Conservation (phyloP, 768 basidiomycete species). For the Kwoniella mangroviensis region DNA sequence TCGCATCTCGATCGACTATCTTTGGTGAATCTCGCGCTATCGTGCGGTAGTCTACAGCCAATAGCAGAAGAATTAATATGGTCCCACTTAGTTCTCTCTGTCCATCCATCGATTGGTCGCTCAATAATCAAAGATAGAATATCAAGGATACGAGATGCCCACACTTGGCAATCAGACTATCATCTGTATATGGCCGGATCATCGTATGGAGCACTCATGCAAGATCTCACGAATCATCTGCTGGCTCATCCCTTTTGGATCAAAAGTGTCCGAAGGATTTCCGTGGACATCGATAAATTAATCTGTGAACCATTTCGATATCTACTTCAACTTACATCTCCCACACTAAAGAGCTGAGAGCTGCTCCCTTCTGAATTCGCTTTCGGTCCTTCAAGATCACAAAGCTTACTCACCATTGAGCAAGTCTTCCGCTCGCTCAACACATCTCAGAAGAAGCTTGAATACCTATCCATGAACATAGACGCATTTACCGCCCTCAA, state of each 20-base stretch:
- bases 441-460: background rate
- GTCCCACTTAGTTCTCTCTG: slow-evolving; percentile 6
- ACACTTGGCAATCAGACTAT: background rate
- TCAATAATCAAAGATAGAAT: background rate
- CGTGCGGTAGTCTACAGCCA: background rate
- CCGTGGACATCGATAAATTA: slow-evolving; percentile 20
- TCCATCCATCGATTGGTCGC: background rate
- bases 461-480: background rate
- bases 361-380: slow-evolving; percentile 16
- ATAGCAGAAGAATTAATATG: slow-evolving; percentile 7
- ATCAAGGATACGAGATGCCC: background rate
- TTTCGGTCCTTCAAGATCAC: background rate
- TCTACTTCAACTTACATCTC: slow-evolving; percentile 8
- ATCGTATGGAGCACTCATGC: slow-evolving; percentile 1
- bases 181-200: background rate
- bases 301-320: slow-evolving; percentile 7
- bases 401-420: background rate
- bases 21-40: background rate
- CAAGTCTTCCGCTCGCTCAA: slow-evolving; percentile 1
- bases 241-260: slow-evolving; percentile 3
- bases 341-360: slow-evolving; percentile 9
- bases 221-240: background rate
- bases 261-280: slow-evolving; percentile 14
- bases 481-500: background rate
- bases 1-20: background rate